Conservation (phyloP, 2,329 filamentous ascomycete species). For the Colletotrichum ledebouriae region DNA sequence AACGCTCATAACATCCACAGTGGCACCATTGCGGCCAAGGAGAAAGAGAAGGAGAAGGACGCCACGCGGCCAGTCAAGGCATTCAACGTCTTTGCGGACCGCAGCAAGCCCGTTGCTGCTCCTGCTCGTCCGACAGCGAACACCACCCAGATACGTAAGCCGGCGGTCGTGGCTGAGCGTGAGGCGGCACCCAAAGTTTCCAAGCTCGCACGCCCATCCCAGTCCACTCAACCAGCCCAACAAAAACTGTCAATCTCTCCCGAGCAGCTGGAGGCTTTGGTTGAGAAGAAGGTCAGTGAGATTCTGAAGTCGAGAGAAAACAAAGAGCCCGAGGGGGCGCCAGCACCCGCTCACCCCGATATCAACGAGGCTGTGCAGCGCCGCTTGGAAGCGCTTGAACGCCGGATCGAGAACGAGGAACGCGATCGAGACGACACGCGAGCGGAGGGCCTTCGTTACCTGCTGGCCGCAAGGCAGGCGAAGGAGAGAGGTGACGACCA, state of each 20-base stretch:
- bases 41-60: conserved; percentile 62
- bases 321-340: conserved; percentile 63
- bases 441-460: conserved; percentile 84
- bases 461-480: conserved; percentile 93
- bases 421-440: conserved; percentile 74
- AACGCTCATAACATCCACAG: conserved; percentile 81
- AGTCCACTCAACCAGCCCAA: conserved; percentile 46
- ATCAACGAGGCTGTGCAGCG: conserved; percentile 84
- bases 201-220: conserved; percentile 45
- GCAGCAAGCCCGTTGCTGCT: conserved; percentile 61
- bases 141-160: conserved; percentile 57
- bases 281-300: conserved; percentile 92
- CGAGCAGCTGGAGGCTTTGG: conserved; percentile 88
- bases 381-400: conserved; percentile 86
- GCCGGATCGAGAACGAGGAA: conserved; percentile 79
- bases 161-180: conserved; percentile 54
- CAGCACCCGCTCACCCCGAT: conserved; percentile 58
- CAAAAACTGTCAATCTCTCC: conserved; percentile 69
- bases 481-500: conserved; percentile 85
- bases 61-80: conserved; percentile 81
- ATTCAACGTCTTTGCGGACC: conserved; percentile 90
- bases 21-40: conserved; percentile 64
- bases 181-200: conserved; percentile 56
- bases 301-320: conserved; percentile 82
- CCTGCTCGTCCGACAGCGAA: conserved; percentile 52